Evolutionary conservation across 495 filamentous ascomycete genomes (phyloP).

Genomic region (Penicillium canescens): DNA sequence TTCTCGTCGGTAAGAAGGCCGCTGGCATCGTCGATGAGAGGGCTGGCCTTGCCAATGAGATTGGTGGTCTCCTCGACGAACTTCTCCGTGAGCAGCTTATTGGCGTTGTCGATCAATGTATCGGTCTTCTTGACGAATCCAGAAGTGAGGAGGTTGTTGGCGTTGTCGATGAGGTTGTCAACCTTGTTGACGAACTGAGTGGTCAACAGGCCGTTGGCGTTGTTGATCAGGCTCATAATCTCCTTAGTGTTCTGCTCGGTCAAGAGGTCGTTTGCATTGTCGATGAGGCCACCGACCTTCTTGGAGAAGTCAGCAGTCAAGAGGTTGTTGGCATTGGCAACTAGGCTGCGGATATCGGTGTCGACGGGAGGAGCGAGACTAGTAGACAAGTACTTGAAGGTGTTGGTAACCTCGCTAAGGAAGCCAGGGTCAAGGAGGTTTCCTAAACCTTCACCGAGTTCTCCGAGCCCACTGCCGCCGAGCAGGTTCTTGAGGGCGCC

Average conservation of each 20-base stretch:
- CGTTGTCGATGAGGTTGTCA: conserved; percentile 19
- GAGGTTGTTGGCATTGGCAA: conserved; percentile 32
- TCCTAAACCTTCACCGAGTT: conserved; percentile 16
- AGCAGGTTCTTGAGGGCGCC: conserved; percentile 1
- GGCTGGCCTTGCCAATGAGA: conserved; percentile 26
- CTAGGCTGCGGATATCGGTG: conserved; percentile 40
- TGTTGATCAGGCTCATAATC: conserved; percentile 38
- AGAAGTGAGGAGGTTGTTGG: conserved; percentile 17
- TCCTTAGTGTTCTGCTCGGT: conserved; percentile 36
- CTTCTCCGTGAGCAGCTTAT: conserved; percentile 4
- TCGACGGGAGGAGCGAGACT: conserved; percentile 38
- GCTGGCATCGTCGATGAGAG: conserved; percentile 25
- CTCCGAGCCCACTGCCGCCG: conserved; percentile 2
- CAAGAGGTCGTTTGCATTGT: conserved; percentile 29
- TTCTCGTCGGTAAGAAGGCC: conserved; percentile 29
- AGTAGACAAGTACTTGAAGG: conserved; percentile 38
- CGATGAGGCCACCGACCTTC: conserved; percentile 32
- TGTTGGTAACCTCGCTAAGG: conserved; percentile 29
- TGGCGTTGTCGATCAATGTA: conserved; percentile 35
- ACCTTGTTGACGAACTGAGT: conserved; percentile 30
- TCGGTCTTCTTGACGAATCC: conserved; percentile 25
- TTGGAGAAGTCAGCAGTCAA: conserved; percentile 35
- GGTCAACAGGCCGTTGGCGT: conserved; percentile 29
- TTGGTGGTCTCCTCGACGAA: conserved; percentile 12
- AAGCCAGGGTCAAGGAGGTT: conserved; percentile 24